Conservation (phyloP, 495 filamentous ascomycete species). For the Astrocystis sublimbata region DNA sequence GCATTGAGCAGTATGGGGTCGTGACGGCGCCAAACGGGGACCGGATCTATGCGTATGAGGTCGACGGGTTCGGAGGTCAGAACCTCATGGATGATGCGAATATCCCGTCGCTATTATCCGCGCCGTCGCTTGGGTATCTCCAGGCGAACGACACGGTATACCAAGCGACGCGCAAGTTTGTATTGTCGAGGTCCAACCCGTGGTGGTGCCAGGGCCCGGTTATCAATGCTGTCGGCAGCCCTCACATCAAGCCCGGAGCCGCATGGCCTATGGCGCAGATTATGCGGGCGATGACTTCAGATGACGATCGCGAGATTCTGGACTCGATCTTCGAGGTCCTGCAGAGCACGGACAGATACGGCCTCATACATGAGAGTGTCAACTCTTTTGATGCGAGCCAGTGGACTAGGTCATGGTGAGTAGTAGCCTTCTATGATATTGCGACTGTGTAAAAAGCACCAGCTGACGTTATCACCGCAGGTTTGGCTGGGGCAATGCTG, state of each 20-base stretch:
- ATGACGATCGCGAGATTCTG: slow-evolving; percentile 51
- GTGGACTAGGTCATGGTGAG: slow-evolving; percentile 62
- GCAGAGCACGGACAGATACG: slow-evolving; percentile 55
- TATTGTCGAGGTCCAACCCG: slow-evolving; percentile 54
- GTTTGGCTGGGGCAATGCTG: slow-evolving; percentile 70
- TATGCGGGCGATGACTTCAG: slow-evolving; percentile 44
- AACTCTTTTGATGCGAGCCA: slow-evolving; percentile 49
- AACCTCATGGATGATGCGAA: slow-evolving; percentile 66
- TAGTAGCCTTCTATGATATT: not conserved
- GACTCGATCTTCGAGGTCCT: slow-evolving; percentile 49
- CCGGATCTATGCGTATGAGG: slow-evolving; percentile 59
- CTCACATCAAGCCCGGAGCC: slow-evolving; percentile 57
- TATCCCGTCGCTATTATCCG: slow-evolving; percentile 56
- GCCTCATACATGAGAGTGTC: slow-evolving; percentile 63
- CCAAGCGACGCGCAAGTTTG: slow-evolving; percentile 49
- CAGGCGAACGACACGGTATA: slow-evolving; percentile 47
- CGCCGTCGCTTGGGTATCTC: slow-evolving; percentile 55
- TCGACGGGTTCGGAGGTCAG: slow-evolving; percentile 57
- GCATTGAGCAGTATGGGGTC: slow-evolving; percentile 52
- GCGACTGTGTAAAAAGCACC: not conserved
- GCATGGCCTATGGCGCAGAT: slow-evolving; percentile 63
- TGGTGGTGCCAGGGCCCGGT: slow-evolving; percentile 59
- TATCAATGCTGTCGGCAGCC: slow-evolving; percentile 56
- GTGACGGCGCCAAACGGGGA: slow-evolving; percentile 39
- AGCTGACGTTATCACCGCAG: slow-evolving; percentile 34